phyloP scores from a whole-genome alignment of 108 stramenopile species.

The Nitzschia palea region DNA sequence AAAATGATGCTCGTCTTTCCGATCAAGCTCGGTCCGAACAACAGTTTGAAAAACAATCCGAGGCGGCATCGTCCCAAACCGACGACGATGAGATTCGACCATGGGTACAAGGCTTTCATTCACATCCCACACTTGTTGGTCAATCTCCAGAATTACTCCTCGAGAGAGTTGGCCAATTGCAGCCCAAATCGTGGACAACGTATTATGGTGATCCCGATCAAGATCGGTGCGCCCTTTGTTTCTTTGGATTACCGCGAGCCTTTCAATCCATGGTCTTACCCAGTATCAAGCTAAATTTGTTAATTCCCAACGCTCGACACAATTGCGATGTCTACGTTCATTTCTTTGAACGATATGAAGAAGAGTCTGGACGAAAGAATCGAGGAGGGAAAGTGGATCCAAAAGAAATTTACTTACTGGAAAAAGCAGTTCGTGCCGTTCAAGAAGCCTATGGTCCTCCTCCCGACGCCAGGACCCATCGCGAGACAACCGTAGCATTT shows the following conservation, averaged over 20 bases:
- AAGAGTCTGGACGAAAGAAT: conserved; percentile 37
- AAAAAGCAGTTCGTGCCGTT: conserved; percentile 27
- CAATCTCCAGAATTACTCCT: conserved; percentile 10
- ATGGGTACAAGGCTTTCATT: conserved; percentile 48
- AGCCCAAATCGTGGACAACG: conserved; percentile 29
- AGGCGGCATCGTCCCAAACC: not conserved
- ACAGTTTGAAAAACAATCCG: conserved; percentile 4
- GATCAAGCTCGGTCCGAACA: conserved; percentile 17
- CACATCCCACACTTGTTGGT: not conserved
- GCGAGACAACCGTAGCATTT: conserved; percentile 25
- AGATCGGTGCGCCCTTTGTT: conserved; percentile 33
- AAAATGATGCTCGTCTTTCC: conserved; percentile 44
- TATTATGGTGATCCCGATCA: conserved; percentile 9
- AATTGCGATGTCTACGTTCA: conserved; percentile 61
- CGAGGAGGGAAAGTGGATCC: conserved; percentile 46
- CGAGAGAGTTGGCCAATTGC: conserved; percentile 30
- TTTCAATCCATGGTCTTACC: conserved; percentile 56
- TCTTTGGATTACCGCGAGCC: conserved; percentile 56
- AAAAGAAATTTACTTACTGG: conserved; percentile 39
- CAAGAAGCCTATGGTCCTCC: conserved; percentile 2
- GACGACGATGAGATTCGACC: conserved; percentile 49
- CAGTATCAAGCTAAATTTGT: conserved; percentile 43
- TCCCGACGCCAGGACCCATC: not conserved
- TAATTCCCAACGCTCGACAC: conserved; percentile 50
- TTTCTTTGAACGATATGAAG: conserved; percentile 33